Base-by-base conservation (phyloP, 2,329 filamentous ascomycete genomes). In the Chrysoporthe cubensis region DNA sequence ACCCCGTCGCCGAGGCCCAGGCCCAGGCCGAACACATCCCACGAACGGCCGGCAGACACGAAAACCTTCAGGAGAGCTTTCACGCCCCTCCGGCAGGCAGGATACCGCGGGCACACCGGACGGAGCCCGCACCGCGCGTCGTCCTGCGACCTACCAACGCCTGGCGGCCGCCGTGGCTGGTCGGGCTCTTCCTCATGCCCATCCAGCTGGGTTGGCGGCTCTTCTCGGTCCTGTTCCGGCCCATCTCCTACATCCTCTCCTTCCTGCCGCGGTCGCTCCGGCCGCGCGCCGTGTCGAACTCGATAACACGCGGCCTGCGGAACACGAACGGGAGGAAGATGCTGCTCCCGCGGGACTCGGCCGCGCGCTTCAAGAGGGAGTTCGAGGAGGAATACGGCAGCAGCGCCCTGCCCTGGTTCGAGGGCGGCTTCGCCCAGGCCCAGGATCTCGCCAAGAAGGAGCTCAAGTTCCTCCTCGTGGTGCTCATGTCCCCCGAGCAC, bases 381-480 rank as follows among this genome's bases (percentile, higher is more conserved):
- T 97, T 99, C 72, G 94, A 97, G 74, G 96, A 99, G 79, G 93
- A 97, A 74, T 96, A 97, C 75, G 94, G 93, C 0, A 80, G 84
- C 21, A 87, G 89, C 61, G 83, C 83, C 4, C 80, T 98, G 4
- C 90, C 91, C 0, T 97, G 96, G 78, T 89, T 91, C 72, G 94
- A 97, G 75, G 91, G 91, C 63, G 94, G 95, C 4, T 96, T 98
- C 76, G 94, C 96, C 5, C 92, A 97, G 79, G 94, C 94, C 0
- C 88, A 97, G 70, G 96, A 99, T 75, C 81, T 90, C 48, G 94
- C 95, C 6, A 97, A 98, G 82, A 90, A 89, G 72, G 93, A 98
- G 46, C 85, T 97, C 66, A 96, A 96, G 76, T 97, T 96, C 76
- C 83, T 99, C 16, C 80, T 98, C n/a, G 90, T 97, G 18, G 82